Base-by-base conservation (phyloP, 164 flowering plant genomes). In the Protea cynaroides region DNA sequence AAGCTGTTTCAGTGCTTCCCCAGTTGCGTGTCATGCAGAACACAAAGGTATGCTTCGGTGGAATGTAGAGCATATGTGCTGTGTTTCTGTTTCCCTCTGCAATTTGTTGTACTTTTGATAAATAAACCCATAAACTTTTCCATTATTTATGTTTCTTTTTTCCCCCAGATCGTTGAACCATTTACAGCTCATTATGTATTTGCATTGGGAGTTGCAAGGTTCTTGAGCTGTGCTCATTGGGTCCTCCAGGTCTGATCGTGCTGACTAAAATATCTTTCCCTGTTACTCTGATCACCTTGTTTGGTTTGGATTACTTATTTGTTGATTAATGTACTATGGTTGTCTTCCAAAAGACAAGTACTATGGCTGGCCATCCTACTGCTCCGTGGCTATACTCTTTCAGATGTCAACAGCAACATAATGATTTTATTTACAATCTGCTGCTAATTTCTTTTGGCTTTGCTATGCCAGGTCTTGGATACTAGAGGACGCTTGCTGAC, bases 21-120 rank as follows among this genome's bases (percentile, higher is more conserved):
- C 83, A 83, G 76, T 61, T 83, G 50, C 75, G 79, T 17, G 83
- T 81, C 67, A 83, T 83, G 84, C 87, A 83, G 73, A 83, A 83
- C 63, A 78, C 84, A 17, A 72, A 81, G 84, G 87, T 81, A 66
- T 19, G 13, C 15, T 14, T 36, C 2, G 13, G 22, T 4, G 29
- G 40, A 37, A 38, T 52, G 38, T 22, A 18, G 25, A 38, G 52
- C 10, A 53, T 37, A 17, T 38, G 12, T 3, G 56, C n/a, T n/a
- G n/a, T n/a, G n/a, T 8, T 40, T 40, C 8, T 8, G 3, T 8
- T 40, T 22, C 34, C 18, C 19, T 72, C 44, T 8, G 8, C 58
- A 24, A 67, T 23, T 29, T 13, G 18, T 18, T 40, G 18, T 61
- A 47, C 19, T 23, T 15, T 24, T 59, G 44, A 38, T 56, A 43